Evolutionary conservation across 768 basidiomycete genomes (phyloP).

Genomic region (Tylopilus vinaceipallidus): DNA sequence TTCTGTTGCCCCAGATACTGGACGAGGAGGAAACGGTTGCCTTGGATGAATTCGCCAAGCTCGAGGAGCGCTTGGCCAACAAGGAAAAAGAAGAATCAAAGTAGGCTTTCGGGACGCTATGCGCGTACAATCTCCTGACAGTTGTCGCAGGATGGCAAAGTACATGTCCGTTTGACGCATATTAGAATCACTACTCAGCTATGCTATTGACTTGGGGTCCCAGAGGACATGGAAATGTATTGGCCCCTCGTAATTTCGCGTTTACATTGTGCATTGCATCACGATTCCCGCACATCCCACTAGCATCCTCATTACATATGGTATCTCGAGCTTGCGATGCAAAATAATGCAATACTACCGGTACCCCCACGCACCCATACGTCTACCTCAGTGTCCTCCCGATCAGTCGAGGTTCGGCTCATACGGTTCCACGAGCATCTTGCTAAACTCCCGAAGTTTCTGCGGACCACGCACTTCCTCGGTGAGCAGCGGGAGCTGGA

Average conservation of each 20-base stretch:
- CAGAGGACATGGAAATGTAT: too few relatives aligned
- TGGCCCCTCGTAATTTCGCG: background rate
- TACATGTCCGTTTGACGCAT: constrained; percentile 77
- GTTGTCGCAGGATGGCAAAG: constrained; percentile 60
- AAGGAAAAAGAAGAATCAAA: constrained; percentile 44
- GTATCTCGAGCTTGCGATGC: background rate
- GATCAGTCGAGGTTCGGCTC: constrained; percentile 40
- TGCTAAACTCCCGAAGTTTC: constrained; percentile 89
- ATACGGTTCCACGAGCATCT: constrained; percentile 86
- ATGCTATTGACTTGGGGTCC: too few relatives aligned
- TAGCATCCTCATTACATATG: background rate
- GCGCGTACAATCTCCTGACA: constrained; percentile 3
- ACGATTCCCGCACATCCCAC: background rate
- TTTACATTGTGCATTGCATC: constrained; percentile 2
- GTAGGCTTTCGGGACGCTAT: constrained; percentile 36
- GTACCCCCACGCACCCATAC: background rate
- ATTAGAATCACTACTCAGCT: too few relatives aligned
- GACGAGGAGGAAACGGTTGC: constrained; percentile 90
- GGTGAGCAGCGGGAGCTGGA: constrained; percentile 88
- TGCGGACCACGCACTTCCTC: constrained; percentile 96
- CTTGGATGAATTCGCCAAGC: constrained; percentile 82
- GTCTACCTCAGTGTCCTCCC: too few relatives aligned
- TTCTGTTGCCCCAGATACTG: constrained; percentile 54
- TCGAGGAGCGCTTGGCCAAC: constrained; percentile 64
- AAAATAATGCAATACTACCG: background rate